A percentile compares a stretch with the other conserved stretches of the same genome.
phyloP scores from a whole-genome alignment of 352 stramenopile species.

The Phytophthora syringae region DNA sequence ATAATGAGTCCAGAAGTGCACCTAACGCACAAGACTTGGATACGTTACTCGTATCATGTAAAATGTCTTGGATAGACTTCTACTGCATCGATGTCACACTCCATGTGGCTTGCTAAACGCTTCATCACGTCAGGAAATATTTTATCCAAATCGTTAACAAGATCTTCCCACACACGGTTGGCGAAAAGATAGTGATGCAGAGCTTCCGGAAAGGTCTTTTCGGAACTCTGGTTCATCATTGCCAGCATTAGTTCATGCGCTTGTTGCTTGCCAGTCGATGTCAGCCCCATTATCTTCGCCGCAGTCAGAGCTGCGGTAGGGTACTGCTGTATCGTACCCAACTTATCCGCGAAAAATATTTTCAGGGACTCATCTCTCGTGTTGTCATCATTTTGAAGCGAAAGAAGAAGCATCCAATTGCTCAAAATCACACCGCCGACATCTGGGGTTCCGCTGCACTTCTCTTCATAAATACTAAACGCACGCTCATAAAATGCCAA shows the following conservation, averaged over 20 bases:
- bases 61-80: slow-evolving; percentile 38
- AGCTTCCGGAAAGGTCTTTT: slow-evolving; percentile 29
- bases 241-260: slow-evolving; percentile 35
- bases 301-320: slow-evolving; percentile 36
- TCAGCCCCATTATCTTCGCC: slow-evolving; percentile 28
- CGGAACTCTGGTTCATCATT: slow-evolving; percentile 35
- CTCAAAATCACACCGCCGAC: slow-evolving; percentile 35
- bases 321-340: slow-evolving; percentile 27
- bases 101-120: slow-evolving; percentile 33
- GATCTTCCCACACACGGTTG: slow-evolving; percentile 25
- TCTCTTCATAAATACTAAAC: slow-evolving; percentile 25
- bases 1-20: slow-evolving; percentile 35
- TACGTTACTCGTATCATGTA: slow-evolving; percentile 36
- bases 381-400: slow-evolving; percentile 10
- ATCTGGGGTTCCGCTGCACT: slow-evolving; percentile 9
- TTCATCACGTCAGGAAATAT: slow-evolving; percentile 40
- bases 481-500: slow-evolving; percentile 34
- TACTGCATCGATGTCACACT: slow-evolving; percentile 32
- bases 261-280: slow-evolving; percentile 6
- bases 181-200: slow-evolving; percentile 49
- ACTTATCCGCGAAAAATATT: slow-evolving; percentile 36
- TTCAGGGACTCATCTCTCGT: slow-evolving; percentile 23
- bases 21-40: slow-evolving; percentile 41
- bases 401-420: slow-evolving; percentile 53
- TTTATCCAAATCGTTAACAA: slow-evolving; percentile 36